A percentile compares a stretch with the other conserved stretches of the same genome.
Evolutionary conservation across 768 basidiomycete genomes (phyloP).

Genomic region (Pisolithus marmoratus): DNA sequence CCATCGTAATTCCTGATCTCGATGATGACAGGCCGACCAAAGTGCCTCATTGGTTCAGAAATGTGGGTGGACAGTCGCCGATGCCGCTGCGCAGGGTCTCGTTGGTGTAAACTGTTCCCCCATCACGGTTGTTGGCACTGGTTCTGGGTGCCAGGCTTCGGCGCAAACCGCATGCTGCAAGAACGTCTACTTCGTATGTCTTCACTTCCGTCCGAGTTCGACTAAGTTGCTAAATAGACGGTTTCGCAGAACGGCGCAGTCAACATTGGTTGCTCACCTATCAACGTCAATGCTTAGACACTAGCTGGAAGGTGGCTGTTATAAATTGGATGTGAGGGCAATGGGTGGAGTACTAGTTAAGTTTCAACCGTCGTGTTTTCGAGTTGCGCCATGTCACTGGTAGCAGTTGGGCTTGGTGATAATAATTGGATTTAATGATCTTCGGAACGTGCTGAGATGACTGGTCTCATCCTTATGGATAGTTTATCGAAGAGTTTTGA

Average conservation of each 20-base stretch:
- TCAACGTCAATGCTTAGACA: not conserved
- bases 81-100: conserved; percentile 2
- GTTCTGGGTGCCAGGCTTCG: not conserved
- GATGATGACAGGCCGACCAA: not conserved
- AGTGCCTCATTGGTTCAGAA: not conserved
- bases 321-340: too few species aligned
- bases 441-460: too few species aligned
- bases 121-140: not conserved
- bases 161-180: conserved; percentile 1
- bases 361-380: too few species aligned
- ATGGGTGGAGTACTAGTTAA: too few species aligned
- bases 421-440: too few species aligned
- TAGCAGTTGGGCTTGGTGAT: too few species aligned
- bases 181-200: not conserved
- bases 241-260: not conserved
- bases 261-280: not conserved
- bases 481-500: too few species aligned
- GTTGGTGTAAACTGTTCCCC: conserved; percentile 1
- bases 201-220: not conserved
- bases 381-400: too few species aligned
- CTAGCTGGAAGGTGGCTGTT: too few species aligned
- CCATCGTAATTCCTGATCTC: not conserved
- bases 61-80: conserved; percentile 2
- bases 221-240: not conserved
- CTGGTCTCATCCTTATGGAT: too few species aligned